Conservation (phyloP, 2,329 filamentous ascomycete genomes). For the Pleoardoris graminearum region DNA sequence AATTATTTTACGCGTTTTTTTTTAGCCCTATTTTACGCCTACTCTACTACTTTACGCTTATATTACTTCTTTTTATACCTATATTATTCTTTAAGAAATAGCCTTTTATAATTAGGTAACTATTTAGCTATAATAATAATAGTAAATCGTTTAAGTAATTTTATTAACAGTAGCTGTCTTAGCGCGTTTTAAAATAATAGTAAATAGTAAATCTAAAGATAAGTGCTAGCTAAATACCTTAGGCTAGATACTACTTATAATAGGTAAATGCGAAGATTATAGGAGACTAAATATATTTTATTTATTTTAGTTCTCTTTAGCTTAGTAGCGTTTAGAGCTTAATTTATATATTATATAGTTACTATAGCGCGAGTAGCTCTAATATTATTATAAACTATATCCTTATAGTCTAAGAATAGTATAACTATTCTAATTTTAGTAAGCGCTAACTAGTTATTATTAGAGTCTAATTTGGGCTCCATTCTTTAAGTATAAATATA, state of each 20-base stretch:
- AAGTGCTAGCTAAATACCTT: slow-evolving; percentile 14
- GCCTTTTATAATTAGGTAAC: slow-evolving; percentile 14
- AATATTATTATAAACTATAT: too few relatives aligned
- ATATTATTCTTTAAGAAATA: slow-evolving; percentile 13
- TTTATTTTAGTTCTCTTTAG: slow-evolving; percentile 17
- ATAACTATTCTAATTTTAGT: too few relatives aligned
- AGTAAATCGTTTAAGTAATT: slow-evolving; percentile 8
- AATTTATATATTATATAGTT: too few relatives aligned
- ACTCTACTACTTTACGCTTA: slow-evolving; percentile 12
- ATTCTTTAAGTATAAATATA: too few relatives aligned
- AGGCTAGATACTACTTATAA: slow-evolving; percentile 17
- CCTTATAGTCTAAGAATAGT: too few relatives aligned
- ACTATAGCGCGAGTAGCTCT: too few relatives aligned
- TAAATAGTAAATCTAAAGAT: slow-evolving; percentile 10
- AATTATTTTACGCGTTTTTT: slow-evolving; percentile 14
- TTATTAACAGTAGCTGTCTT: slow-evolving; percentile 13
- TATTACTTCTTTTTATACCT: slow-evolving; percentile 13
- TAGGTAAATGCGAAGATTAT: slow-evolving; percentile 13
- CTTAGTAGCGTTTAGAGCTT: slow-evolving; percentile 13
- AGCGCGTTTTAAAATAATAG: slow-evolving; percentile 11
- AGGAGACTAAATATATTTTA: slow-evolving; percentile 13
- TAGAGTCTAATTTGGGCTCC: too few relatives aligned
- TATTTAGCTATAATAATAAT: slow-evolving; percentile 8
- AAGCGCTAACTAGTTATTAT: too few relatives aligned
- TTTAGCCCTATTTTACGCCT: slow-evolving; percentile 9